These are phyloP conservation scores for Phaseolus coccineus DNA, from an alignment of 331 rosid genomes.

Conservation along the genomic window DNA sequence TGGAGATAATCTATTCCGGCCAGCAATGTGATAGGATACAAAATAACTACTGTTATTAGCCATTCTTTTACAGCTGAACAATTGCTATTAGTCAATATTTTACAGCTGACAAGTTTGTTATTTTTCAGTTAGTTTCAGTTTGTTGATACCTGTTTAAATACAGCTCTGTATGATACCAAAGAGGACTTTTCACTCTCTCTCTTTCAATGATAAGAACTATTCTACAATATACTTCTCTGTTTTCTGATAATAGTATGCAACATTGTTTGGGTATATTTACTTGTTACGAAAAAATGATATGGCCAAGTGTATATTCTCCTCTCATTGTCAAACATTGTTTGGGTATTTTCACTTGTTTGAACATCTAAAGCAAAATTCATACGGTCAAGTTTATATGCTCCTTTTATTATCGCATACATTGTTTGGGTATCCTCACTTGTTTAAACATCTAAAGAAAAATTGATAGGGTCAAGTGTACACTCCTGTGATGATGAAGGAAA, in stretches of 20 bases:
- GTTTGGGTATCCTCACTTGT: not conserved
- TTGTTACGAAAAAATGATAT: not conserved
- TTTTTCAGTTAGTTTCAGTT: too few relatives aligned
- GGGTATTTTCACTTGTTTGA: slow-evolving; percentile 1
- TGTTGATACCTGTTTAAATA: too few relatives aligned
- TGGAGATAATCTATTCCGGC: not conserved
- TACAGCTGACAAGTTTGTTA: too few relatives aligned
- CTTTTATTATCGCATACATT: not conserved
- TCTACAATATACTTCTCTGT: too few relatives aligned
- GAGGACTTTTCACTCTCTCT: too few relatives aligned
- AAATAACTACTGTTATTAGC: too few relatives aligned
- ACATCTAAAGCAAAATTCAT: not conserved
- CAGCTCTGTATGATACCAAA: too few relatives aligned
- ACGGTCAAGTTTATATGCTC: not conserved
- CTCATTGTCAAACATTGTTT: slow-evolving; percentile 3
- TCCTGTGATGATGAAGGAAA: not conserved
- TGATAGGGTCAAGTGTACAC: not conserved
- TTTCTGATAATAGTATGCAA: not conserved
- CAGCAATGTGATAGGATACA: not conserved
- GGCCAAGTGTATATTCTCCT: not conserved
- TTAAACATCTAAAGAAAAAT: slow-evolving; percentile 3
- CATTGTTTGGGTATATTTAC: not conserved
- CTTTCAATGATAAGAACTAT: too few relatives aligned
- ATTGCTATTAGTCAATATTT: too few relatives aligned
- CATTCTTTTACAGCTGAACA: too few relatives aligned